Conservation (phyloP, 2,329 filamentous ascomycete species). For the Aspergillus brasiliensis region DNA sequence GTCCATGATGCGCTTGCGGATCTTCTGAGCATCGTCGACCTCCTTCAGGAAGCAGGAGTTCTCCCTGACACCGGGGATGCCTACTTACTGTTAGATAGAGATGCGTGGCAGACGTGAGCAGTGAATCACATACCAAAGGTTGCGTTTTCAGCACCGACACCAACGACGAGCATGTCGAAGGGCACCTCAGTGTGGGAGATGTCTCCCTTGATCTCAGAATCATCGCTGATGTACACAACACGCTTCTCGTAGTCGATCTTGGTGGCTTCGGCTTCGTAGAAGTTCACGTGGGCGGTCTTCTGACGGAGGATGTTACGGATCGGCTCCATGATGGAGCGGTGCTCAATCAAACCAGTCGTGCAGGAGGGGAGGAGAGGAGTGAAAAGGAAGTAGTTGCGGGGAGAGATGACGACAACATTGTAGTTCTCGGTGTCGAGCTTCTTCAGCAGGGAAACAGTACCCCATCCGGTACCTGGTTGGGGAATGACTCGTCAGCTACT, state of each 20-base stretch:
- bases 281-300: constrained; percentile 91
- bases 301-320: constrained; percentile 93
- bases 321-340: constrained; percentile 99
- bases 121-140: constrained; percentile 71
- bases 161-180: constrained; percentile 97
- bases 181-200: constrained; percentile 82
- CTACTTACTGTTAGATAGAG: constrained; percentile 35
- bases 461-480: constrained; percentile 85
- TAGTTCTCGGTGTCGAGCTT: constrained; percentile 99
- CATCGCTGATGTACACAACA: constrained; percentile 85
- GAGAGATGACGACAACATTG: constrained; percentile 96
- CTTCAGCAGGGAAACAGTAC: constrained; percentile 92
- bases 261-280: constrained; percentile 96
- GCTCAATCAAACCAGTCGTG: constrained; percentile 95
- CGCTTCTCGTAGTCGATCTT: constrained; percentile 93
- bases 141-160: constrained; percentile 96
- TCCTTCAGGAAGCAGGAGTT: constrained; percentile 98
- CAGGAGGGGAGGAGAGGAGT: constrained; percentile 96
- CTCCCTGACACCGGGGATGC: constrained; percentile 90
- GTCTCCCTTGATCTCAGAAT: constrained; percentile 87
- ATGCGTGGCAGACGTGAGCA: not conserved
- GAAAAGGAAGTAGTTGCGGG: constrained; percentile 99
- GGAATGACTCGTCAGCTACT: not conserved
- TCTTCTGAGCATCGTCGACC: constrained; percentile 91
- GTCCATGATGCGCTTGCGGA: constrained; percentile 99